Evolutionary conservation across 2,329 filamentous ascomycete species (phyloP), one percentile per base, ranked within the genome.

Genomic region (Calonectria pteridis): DNA sequence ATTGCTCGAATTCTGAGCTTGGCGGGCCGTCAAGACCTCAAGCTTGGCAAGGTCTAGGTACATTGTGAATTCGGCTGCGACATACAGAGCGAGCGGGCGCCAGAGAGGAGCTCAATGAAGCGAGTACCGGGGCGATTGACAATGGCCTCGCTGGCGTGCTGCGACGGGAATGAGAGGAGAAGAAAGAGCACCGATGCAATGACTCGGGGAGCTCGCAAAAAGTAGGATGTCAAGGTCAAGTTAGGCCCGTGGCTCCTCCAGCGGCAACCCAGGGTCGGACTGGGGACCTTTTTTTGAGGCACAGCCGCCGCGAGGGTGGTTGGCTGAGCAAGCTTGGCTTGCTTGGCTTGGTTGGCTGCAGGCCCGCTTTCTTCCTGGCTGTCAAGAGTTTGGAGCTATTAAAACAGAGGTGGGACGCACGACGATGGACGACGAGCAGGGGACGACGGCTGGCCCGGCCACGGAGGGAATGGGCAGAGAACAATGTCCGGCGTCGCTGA

Each of bases 241-340:
- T 62, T 40, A 26, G 55, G 14, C 16, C 33, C 23, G 55, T 62
- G 55, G 33, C 18, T 62, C 26, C 33, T 62, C 35, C n/a, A 62
- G 55, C 33, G 55, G 55, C 55, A 16, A 62, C 55, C 55, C 31
- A 62, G 55, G 55, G 55, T 62, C 62, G 68, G 75, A 63, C 58
- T 74, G 75, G 72, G 75, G 72, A 73, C 74, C 73, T 77, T 70
- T 62, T 62, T 77, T 74, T 75, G 73, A 78, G 75, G 76, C 76
- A 77, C 76, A 76, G 76, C 77, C 79, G 77, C 77, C 73, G 74
- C 72, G 73, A 80, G 78, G 74, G 77, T 80, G 71, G 71, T 73
- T 70, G 72, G 77, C 77, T 77, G 76, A 78, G 77, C 67, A 72
- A 68, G 72, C 71, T 78, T 66, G 72, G 67, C 66, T 43, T 66